Evolutionary conservation across 805 yeast species (phyloP), one percentile per base, ranked within the genome.

Genomic region (Saccharomycopsis sp.): DNA sequence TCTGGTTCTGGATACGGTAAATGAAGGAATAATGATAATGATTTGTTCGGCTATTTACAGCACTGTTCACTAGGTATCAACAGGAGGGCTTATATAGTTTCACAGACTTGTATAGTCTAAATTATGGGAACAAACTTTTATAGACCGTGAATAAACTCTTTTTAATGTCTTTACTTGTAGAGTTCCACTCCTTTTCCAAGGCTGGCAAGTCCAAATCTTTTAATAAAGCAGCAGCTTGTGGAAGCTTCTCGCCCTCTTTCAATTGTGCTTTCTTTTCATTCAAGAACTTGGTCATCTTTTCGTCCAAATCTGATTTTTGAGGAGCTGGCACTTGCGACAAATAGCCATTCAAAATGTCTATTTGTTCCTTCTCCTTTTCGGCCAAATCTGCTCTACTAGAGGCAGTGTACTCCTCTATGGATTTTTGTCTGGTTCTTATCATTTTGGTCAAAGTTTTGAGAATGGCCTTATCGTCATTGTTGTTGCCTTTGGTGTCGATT

Each of bases 351-450:
- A 84, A 73, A 37, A 81, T 66, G 0, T 61, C 67, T 29, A 76
- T 64, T 67, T 83, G 86, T 18, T 68, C 65, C 21, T 67, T 63
- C 68, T 84, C 89, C 56, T 75, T 76, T n/a, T 74, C 78, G 1
- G 77, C 84, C 59, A 83, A 69, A 60, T 84, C 88, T 2, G 64
- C 67, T 62, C 89, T 75, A 8, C 72, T 67, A 54, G 79, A 78
- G 16, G 70, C 68, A 12, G 63, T 53, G 64, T 77, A 84, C 63
- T 81, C 81, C 9, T 67, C 71, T 50, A 76, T 75, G 0, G 85
- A 77, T 58, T 80, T 81, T 24, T 62, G 64, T 61, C 87, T 74
- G 63, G 81, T 82, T 21, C 72, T 70, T 34, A 81, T 70, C 62
- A 81, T 67, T 57, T 79, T 80, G 20, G 73, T 67, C 61, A 74